These are phyloP conservation scores for Alternaria triticimaculans DNA, from an alignment of 2,329 filamentous ascomycete species.

Conservation along the genomic window DNA sequence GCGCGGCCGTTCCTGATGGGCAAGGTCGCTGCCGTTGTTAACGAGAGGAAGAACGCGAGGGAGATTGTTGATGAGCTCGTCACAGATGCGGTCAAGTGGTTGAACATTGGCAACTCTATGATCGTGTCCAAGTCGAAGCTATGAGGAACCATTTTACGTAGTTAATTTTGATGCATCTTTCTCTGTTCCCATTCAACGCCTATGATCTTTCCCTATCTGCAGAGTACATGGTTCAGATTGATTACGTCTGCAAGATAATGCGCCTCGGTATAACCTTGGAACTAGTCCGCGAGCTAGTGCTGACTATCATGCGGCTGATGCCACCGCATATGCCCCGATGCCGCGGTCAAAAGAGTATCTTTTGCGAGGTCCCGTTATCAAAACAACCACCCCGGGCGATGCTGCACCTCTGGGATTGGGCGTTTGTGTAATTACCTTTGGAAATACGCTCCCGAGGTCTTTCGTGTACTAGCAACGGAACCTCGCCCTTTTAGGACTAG, in stretches of 20 bases:
- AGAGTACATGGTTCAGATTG: neutral
- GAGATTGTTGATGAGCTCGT: conserved; percentile 95
- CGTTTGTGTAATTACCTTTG: too few relatives aligned
- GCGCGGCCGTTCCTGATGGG: conserved; percentile 94
- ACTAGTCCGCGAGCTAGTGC: neutral
- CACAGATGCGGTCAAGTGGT: conserved; percentile 73
- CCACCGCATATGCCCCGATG: neutral
- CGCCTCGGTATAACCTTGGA: neutral
- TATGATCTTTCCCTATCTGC: neutral
- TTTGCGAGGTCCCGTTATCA: too few relatives aligned
- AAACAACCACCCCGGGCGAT: too few relatives aligned
- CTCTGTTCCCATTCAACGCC: neutral
- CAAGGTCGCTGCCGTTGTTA: conserved; percentile 91
- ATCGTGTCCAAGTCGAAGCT: conserved; percentile 55
- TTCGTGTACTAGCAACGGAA: too few relatives aligned
- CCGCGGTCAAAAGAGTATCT: too few relatives aligned
- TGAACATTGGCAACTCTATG: conserved; percentile 71
- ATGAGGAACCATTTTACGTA: conserved; percentile 14
- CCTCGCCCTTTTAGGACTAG: too few relatives aligned
- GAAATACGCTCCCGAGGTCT: too few relatives aligned
- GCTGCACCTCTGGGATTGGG: too few relatives aligned
- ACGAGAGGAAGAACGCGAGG: conserved; percentile 90
- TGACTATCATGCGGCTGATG: neutral
- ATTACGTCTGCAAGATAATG: neutral
- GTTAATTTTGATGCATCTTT: neutral